These are phyloP conservation scores for Bipolaris victoriae DNA, from an alignment of 2,329 filamentous ascomycete species.

Conservation along the genomic window DNA sequence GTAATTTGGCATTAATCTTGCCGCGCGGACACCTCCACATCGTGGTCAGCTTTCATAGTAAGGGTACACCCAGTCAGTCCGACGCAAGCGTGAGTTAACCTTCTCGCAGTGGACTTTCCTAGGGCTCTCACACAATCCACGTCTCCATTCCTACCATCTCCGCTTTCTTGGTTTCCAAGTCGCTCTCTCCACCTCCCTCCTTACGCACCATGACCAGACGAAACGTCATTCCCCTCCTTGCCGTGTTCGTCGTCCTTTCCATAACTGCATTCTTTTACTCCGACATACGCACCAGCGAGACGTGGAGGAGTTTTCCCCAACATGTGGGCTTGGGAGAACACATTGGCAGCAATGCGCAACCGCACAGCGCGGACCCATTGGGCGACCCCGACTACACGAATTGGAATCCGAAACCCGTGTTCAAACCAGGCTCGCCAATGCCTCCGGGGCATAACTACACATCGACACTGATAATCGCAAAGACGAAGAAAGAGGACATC, in stretches of 20 bases:
- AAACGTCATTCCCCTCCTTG: constrained; percentile 41
- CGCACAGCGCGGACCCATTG: constrained; percentile 14
- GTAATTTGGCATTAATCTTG: not conserved
- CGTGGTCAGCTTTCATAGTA: constrained; percentile 1
- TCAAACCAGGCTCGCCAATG: constrained; percentile 40
- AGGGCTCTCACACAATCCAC: not conserved
- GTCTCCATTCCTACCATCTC: not conserved
- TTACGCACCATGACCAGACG: constrained; percentile 34
- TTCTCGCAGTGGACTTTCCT: constrained; percentile 10
- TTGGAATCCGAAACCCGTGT: constrained; percentile 48
- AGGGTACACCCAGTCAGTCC: constrained; percentile 10
- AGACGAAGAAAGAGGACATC: constrained; percentile 58
- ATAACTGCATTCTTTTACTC: constrained; percentile 52
- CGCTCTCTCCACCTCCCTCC: constrained; percentile 1
- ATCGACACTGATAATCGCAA: constrained; percentile 61
- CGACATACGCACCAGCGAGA: constrained; percentile 37
- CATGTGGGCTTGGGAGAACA: constrained; percentile 50
- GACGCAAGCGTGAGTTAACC: not conserved
- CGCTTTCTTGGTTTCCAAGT: not conserved
- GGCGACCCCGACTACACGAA: constrained; percentile 43
- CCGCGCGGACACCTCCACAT: constrained; percentile 23
- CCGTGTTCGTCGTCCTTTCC: constrained; percentile 35
- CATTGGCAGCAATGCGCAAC: constrained; percentile 22
- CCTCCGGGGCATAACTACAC: constrained; percentile 59
- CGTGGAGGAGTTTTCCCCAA: constrained; percentile 50